Evolutionary conservation across 495 filamentous ascomycete species (phyloP).

Genomic region (Penicillium cinerascens): DNA sequence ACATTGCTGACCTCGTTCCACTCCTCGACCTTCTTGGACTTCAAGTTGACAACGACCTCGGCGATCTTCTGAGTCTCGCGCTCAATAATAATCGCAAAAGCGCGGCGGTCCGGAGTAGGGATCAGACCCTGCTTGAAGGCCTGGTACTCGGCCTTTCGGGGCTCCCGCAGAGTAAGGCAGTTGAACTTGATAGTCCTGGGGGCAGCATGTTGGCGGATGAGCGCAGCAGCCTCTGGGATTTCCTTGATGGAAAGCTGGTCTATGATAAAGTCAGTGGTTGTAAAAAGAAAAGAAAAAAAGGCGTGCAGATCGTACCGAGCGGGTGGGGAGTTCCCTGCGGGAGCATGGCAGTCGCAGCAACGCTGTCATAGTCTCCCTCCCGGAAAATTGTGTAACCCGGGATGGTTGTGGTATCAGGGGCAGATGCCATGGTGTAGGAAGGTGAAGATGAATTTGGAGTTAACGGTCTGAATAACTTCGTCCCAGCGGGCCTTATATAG

Average conservation of each 20-base stretch:
- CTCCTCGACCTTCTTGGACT: slow-evolving; percentile 57
- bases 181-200: slow-evolving; percentile 65
- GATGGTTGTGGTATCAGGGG: slow-evolving; percentile 35
- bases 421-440: slow-evolving; percentile 27
- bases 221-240: slow-evolving; percentile 28
- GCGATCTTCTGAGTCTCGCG: slow-evolving; percentile 45
- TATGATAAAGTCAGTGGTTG: slow-evolving; percentile 3
- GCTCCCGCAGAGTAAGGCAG: slow-evolving; percentile 77
- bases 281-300: not conserved
- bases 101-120: slow-evolving; percentile 29
- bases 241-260: slow-evolving; percentile 35
- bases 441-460: slow-evolving; percentile 9
- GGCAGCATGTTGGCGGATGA: slow-evolving; percentile 32
- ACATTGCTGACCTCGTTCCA: slow-evolving; percentile 72
- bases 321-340: slow-evolving; percentile 28
- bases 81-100: slow-evolving; percentile 34
- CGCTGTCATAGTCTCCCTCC: slow-evolving; percentile 34
- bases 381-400: slow-evolving; percentile 37
- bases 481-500: slow-evolving; percentile 21
- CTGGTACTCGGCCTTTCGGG: slow-evolving; percentile 73
- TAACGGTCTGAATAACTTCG: slow-evolving; percentile 1
- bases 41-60: slow-evolving; percentile 74
- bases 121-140: slow-evolving; percentile 64
- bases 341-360: slow-evolving; percentile 31
- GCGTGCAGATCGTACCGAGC: slow-evolving; percentile 17